Base-by-base conservation (phyloP, 2,329 filamentous ascomycete genomes). In the Tympanopsis confertula region DNA sequence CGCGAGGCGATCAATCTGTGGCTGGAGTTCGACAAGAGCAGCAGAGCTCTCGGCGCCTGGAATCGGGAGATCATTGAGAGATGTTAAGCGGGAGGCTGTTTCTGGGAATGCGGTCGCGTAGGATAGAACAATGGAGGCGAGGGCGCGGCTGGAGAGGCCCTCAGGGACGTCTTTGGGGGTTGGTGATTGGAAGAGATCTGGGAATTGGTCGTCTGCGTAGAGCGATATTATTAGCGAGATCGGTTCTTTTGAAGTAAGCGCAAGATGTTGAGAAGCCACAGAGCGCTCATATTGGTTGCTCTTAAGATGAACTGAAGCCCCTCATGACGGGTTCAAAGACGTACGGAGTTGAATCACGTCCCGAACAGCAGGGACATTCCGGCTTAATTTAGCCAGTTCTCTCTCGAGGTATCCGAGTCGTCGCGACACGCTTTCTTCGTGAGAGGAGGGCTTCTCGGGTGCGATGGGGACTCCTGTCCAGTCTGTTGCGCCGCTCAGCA, bases 11-110 rank as follows among this genome's bases (percentile, higher is more conserved):
- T 62, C 54, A 5, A 68, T 42, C 12, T 57, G 53, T n/a, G 63
- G 61, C 37, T 58, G 54, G 14, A 66, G 50, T 35, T 59, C 51
- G 36, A 65, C 54, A 13, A 68, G 47, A 4, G 57, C 47, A 5
- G 59, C 54, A 4, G 63, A 66, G 19, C 52, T 47, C 30, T 54
- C 44, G 4, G 62, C 59, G 17, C 61, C 53, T 0, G 65, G 65
- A 13, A 67, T 55, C 3, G 61, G 62, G 1, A 66, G 52, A 41
- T 66, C 63, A 38, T 65, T 59, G 12, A 68, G 50, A 1, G 63
- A 66, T n/a, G 60, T 59, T 1, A 68, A 56, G 3, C 62, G 57
- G 1, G 64, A 66, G 4, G 63, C 57, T 4, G 64, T 66, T 46
- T 64, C 61, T 13, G 63, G 62, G 44, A 61, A 67, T 4, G 61